Evolutionary conservation across 306 rosid species (phyloP).

Genomic region (Neltuma alba): DNA sequence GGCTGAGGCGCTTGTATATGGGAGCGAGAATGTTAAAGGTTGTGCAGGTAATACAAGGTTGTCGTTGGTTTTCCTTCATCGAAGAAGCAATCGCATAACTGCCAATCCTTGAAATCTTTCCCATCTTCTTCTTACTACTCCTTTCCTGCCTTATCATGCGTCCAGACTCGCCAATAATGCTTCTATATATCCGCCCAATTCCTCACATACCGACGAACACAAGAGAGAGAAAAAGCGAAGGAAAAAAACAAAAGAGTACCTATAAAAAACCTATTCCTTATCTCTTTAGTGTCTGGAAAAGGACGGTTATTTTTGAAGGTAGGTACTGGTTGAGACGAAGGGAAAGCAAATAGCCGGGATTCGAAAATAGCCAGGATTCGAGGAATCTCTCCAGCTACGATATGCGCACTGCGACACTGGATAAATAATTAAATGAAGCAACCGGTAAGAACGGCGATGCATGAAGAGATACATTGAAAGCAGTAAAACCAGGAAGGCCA

Average conservation of each 20-base stretch:
- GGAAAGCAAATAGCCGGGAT: neutral
- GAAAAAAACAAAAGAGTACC: neutral
- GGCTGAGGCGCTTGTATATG: constrained; percentile 84
- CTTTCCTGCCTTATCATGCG: constrained; percentile 40
- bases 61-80: constrained; percentile 65
- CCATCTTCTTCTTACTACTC: constrained; percentile 54
- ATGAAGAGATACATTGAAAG: neutral
- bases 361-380: neutral
- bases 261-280: neutral
- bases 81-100: constrained; percentile 70
- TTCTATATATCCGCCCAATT: neutral
- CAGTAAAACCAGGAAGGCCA: neutral
- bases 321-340: neutral
- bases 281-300: neutral
- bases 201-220: constrained; percentile 17
- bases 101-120: constrained; percentile 62
- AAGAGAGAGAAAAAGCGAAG: neutral
- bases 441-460: neutral
- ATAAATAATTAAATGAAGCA: neutral
- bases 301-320: neutral
- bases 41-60: constrained; percentile 82
- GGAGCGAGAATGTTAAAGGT: constrained; percentile 96
- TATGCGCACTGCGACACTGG: neutral
- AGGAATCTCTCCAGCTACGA: neutral
- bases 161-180: constrained; percentile 15